Evolutionary conservation across 2,329 filamentous ascomycete species (phyloP).

Genomic region (Colletotrichum sp.): DNA sequence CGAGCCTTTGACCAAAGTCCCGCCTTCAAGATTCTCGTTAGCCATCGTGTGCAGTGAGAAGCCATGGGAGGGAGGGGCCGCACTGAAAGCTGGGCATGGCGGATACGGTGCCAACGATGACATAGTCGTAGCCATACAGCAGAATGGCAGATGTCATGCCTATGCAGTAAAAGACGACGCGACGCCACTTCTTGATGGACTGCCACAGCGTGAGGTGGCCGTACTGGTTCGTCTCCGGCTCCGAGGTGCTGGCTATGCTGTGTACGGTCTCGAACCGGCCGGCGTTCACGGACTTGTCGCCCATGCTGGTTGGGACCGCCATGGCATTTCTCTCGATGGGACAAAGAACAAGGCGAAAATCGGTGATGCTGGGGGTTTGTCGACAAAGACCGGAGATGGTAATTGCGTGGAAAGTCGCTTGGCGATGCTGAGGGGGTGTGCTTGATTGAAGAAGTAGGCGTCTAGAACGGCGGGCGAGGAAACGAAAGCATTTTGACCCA

Average conservation of each 20-base stretch:
- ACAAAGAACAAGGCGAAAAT: background rate
- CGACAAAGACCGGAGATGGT: background rate
- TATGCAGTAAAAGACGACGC: conserved; percentile 28
- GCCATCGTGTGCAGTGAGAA: background rate
- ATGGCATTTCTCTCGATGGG: conserved; percentile 2
- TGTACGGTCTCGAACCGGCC: background rate
- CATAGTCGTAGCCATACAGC: conserved; percentile 33
- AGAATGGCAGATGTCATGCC: conserved; percentile 31
- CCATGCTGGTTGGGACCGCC: background rate
- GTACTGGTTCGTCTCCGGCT: conserved; percentile 15
- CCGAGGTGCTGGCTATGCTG: conserved; percentile 6
- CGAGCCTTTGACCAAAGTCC: conserved; percentile 38
- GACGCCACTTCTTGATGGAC: conserved; percentile 28
- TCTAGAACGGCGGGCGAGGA: background rate
- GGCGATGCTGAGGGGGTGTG: background rate
- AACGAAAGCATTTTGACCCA: conserved; percentile 5
- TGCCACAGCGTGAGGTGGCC: conserved; percentile 25
- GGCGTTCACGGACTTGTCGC: background rate
- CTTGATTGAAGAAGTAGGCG: background rate
- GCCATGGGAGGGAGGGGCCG: background rate
- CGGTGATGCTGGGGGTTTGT: background rate
- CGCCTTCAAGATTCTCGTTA: conserved; percentile 15
- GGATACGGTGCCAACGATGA: conserved; percentile 34
- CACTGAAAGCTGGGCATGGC: conserved; percentile 34
- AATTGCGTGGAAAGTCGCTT: background rate